Evolutionary conservation across 2,329 filamentous ascomycete genomes (phyloP).

Genomic region (Madurella fahalii): DNA sequence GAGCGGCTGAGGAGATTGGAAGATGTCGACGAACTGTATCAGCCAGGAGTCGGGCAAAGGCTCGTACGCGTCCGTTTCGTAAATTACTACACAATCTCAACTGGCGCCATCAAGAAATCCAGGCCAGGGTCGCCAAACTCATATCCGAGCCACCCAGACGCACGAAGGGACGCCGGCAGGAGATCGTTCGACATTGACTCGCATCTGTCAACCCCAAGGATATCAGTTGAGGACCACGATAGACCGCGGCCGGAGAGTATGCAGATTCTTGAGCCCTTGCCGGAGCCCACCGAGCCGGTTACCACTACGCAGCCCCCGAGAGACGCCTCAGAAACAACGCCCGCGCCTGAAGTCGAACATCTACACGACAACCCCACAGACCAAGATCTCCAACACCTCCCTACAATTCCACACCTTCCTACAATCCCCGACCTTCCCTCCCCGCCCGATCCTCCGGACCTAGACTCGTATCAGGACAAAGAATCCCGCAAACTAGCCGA

Average conservation of each 20-base stretch:
- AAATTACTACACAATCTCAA: constrained; percentile 88
- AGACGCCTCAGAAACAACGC: background rate
- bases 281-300: constrained; percentile 9
- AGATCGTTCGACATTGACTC: background rate
- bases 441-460: constrained; percentile 53
- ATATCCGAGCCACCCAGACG: constrained; percentile 1
- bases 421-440: constrained; percentile 48
- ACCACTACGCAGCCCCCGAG: background rate
- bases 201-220: constrained; percentile 6
- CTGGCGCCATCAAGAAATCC: constrained; percentile 60
- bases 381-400: constrained; percentile 28
- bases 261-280: constrained; percentile 14
- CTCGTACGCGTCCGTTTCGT: constrained; percentile 66
- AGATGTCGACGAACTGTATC: constrained; percentile 55
- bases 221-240: constrained; percentile 42
- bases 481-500: constrained; percentile 64
- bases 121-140: constrained; percentile 24
- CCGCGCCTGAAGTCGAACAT: background rate
- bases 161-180: background rate
- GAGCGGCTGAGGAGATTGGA: constrained; percentile 66
- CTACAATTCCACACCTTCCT: constrained; percentile 41
- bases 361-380: constrained; percentile 11
- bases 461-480: constrained; percentile 58
- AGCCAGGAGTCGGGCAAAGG: constrained; percentile 31
- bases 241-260: background rate